Evolutionary conservation across 1,284 basidiomycete genomes (phyloP), one percentile per base, ranked within the genome.

Genomic region (Sanguinoderma infundibulare): DNA sequence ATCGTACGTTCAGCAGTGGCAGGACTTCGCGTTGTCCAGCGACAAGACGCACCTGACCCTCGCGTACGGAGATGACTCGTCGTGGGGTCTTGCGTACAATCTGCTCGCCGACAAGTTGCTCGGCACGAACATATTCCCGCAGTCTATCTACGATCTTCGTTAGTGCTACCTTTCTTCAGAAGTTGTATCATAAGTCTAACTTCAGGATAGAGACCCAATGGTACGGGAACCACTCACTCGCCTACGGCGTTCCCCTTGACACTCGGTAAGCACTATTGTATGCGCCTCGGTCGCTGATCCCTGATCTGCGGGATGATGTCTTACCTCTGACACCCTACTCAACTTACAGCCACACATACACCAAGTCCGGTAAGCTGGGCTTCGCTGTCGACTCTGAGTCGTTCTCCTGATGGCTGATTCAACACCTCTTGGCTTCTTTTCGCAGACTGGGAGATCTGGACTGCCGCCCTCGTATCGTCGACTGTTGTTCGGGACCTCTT

Each of bases 51-150:
- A 87, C 65, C 70, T 88, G 28, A 87, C 84, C 4, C 78, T 87
- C 28, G 72, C 76, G 77, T 86, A 86, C 59, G 80, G 80, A 12
- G 74, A 83, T 63, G 76, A 78, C 53, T 69, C 22, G 22, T 85
- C 83, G 65, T 88, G 87, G 86, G 85, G 86, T 10, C 71, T 87
- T 20, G 75, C 85, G 5, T 90, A 91, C 76, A 90, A 90, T 73
- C 70, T 91, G 39, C 88, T 78, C 59, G 85, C 80, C 2, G 88
- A 90, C 74, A 87, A 83, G 72, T 73, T 90, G 17, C 77, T 90
- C 54, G 77, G 80, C 42, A 78, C 85, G 22, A 81, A 86, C 63
- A 70, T 90, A 8, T 90, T 91, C 79, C 85, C 87, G 0, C 64
- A 77, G 2, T 83, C 81, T 1, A 75, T 91, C 8, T 91, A 22